Conservation (phyloP, 1,139 yeast genomes). For the Hemisphaericaspora xylofermentans region DNA sequence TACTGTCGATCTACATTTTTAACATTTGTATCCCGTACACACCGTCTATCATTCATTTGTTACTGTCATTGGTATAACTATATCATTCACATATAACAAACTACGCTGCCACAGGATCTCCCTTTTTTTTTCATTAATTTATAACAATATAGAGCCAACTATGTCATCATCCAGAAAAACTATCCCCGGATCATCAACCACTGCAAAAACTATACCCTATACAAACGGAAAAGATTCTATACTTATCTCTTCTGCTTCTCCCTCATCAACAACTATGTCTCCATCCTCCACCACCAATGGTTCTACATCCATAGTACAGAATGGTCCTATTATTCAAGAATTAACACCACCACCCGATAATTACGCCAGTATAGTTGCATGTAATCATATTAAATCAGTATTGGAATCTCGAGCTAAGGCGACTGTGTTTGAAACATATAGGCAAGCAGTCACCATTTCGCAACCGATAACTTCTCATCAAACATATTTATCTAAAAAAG, state of each 20-base stretch:
- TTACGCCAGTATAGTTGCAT: slow-evolving; percentile 40
- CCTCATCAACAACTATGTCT: background rate
- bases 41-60: too few species aligned
- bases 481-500: slow-evolving; percentile 30
- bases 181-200: slow-evolving; percentile 9
- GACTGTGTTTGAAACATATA: slow-evolving; percentile 57
- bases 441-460: slow-evolving; percentile 54
- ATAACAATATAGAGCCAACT: too few species aligned
- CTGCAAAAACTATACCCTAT: slow-evolving; percentile 1
- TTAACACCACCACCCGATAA: slow-evolving; percentile 19
- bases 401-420: slow-evolving; percentile 54
- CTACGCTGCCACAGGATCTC: too few species aligned
- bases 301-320: background rate
- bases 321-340: slow-evolving; percentile 2
- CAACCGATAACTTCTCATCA: slow-evolving; percentile 25
- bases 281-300: background rate
- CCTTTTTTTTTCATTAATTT: too few species aligned
- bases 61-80: too few species aligned
- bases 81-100: too few species aligned
- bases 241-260: background rate
- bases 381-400: slow-evolving; percentile 56
- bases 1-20: too few species aligned
- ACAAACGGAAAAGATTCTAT: background rate
- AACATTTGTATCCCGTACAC: too few species aligned
- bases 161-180: slow-evolving; percentile 12